Percentiles rank a stretch among this genome's conserved stretches.
These are phyloP conservation scores for Mortierella claussenii DNA, from an alignment of 192 early-diverging fungal species.

Conservation along the genomic window DNA sequence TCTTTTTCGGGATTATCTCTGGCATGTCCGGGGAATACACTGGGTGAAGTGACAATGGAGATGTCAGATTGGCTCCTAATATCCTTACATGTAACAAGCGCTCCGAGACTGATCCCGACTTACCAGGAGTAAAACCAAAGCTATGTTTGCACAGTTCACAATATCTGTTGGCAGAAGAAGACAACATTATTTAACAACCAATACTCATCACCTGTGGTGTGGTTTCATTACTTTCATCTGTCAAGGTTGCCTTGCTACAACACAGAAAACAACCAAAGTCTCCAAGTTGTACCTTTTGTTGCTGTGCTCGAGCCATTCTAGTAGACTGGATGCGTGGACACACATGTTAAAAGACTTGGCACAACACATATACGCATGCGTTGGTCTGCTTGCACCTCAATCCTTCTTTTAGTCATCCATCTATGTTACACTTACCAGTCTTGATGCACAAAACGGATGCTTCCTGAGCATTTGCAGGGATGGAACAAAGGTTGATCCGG, in stretches of 20 bases:
- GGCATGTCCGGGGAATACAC: conserved; percentile 81
- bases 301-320: conserved; percentile 86
- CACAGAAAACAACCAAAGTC: too few species aligned
- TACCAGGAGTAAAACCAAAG: conserved; percentile 87
- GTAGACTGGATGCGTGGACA: conserved; percentile 70
- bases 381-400: too few species aligned
- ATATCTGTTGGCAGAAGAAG: conserved; percentile 59
- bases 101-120: conserved; percentile 34
- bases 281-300: conserved; percentile 69
- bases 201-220: neutral
- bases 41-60: too few species aligned
- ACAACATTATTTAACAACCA: neutral
- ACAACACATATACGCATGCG: too few species aligned
- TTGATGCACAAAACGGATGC: conserved; percentile 96
- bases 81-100: too few species aligned
- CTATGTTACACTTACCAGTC: conserved; percentile 67
- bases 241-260: too few species aligned
- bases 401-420: neutral
- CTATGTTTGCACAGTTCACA: conserved; percentile 94
- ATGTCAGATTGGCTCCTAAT: too few species aligned
- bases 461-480: conserved; percentile 96
- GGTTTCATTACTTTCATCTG: too few species aligned
- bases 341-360: too few species aligned
- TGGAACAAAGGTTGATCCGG: conserved; percentile 87
- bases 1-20: conserved; percentile 66